phyloP scores from a whole-genome alignment of 768 basidiomycete species.

The Rhizopogon rudus region DNA sequence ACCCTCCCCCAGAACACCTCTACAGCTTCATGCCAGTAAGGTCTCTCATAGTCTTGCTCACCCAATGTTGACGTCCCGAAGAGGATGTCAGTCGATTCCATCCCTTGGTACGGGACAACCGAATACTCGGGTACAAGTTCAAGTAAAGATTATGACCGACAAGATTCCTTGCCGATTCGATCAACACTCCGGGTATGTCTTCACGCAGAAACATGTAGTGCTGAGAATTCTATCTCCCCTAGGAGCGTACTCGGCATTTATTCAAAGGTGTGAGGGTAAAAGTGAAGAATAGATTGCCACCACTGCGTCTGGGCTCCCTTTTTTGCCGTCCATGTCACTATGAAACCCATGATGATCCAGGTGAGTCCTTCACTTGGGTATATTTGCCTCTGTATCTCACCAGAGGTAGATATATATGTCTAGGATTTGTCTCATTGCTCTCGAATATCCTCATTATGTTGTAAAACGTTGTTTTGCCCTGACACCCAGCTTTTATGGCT shows the following conservation, averaged over 20 bases:
- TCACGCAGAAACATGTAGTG: neutral
- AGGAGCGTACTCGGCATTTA: conserved; percentile 16
- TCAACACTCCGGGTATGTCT: conserved; percentile 13
- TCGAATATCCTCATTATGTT: neutral
- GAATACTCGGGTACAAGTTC: conserved; percentile 1
- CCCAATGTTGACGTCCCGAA: conserved; percentile 1
- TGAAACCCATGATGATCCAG: conserved; percentile 16
- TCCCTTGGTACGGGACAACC: conserved; percentile 2
- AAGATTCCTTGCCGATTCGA: conserved; percentile 4
- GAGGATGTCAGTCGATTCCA: conserved; percentile 24
- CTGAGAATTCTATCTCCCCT: neutral
- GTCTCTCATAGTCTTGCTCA: neutral
- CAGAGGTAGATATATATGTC: neutral
- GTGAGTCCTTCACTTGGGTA: conserved; percentile 3
- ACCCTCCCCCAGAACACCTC: conserved; percentile 13
- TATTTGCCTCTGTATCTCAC: neutral
- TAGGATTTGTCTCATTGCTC: neutral
- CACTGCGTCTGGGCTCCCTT: conserved; percentile 5
- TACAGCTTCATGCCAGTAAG: conserved; percentile 25
- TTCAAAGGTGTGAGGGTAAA: conserved; percentile 9
- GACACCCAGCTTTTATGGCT: conserved; percentile 33
- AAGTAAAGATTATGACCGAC: conserved; percentile 3
- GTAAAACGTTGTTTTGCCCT: neutral
- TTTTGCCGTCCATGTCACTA: conserved; percentile 17
- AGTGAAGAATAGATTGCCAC: conserved; percentile 13